Conservation (phyloP, 176 grass and related monocot genomes). For the Ensete ventricosum region DNA sequence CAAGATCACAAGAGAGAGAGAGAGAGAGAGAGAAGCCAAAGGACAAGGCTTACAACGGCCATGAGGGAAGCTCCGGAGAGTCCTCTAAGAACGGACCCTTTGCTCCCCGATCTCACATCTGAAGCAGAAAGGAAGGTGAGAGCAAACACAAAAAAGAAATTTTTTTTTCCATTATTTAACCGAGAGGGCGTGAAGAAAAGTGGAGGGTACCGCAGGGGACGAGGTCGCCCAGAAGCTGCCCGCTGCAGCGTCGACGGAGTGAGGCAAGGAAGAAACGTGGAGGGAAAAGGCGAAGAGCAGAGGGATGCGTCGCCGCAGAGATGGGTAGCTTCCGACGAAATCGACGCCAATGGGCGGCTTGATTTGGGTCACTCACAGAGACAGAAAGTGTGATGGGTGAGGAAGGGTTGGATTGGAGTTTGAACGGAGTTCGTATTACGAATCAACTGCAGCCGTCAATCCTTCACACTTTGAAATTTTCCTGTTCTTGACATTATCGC, state of each 20-base stretch:
- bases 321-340: background rate
- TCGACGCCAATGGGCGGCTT: too few species aligned
- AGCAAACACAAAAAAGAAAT: background rate
- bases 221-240: background rate
- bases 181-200: background rate
- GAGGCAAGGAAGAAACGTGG: too few species aligned
- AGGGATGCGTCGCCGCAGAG: background rate
- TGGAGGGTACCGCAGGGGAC: background rate
- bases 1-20: background rate
- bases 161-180: too few species aligned
- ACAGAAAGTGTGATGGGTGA: too few species aligned
- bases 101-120: conserved; percentile 82
- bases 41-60: conserved; percentile 45
- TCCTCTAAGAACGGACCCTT: conserved; percentile 74
- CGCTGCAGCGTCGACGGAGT: too few species aligned
- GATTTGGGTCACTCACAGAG: too few species aligned
- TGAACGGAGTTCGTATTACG: too few species aligned
- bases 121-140: background rate
- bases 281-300: background rate
- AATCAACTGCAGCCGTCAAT: too few species aligned
- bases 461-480: too few species aligned
- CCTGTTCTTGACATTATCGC: too few species aligned
- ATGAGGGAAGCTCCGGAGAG: conserved; percentile 73
- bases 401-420: too few species aligned
- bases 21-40: background rate